Evolutionary conservation across 2,329 filamentous ascomycete species (phyloP), one percentile per base, ranked within the genome.

Genomic region (Ambrosiella xylebori): DNA sequence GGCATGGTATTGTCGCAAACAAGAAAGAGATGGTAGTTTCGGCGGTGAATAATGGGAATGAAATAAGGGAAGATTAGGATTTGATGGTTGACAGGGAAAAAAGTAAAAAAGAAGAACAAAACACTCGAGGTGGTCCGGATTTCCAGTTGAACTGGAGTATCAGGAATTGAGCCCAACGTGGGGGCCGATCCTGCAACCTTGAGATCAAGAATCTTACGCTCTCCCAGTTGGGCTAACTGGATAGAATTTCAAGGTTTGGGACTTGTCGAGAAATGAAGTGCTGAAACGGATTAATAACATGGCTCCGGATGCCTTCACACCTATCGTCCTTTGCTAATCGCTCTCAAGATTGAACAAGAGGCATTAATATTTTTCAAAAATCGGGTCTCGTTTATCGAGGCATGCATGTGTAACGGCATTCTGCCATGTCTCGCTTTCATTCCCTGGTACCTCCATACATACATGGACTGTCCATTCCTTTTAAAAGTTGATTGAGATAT

Each of bases 221-320:
- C 80, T 84, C 82, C 77, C 76, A 76, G 81, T 80, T 81, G 77
- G 81, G 78, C 78, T 81, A 81, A 74, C 76, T 74, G 71, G 75
- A 75, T 74, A 15, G n/a, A 17, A 47, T 7, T 15, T 47, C 11
- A 19, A 41, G 44, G 44, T 47, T 47, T 5, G n/a, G 44, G n/a
- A 47, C 19, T 47, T 47, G 44, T 17, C 19, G 44, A 47, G 7
- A 47, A 41, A 2, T 7, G 40, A 15, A 15, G 4, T 8, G 44
- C n/a, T n/a, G n/a, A 47, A 15, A 47, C 13, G 6, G 11, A n/a
- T 15, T 17, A 47, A 47, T 13, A 17, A 7, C n/a, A 11, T 41
- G 11, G 11, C 27, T 27, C 27, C 27, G 4, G 27, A 27, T 27
- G 27, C 3, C 27, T 27, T 27, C 27, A 5, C 27, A 27, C 27